A percentile compares a stretch with the other conserved stretches of the same genome.
These are phyloP conservation scores for Aspergillus chevalieri DNA, from an alignment of 2,329 filamentous ascomycete genomes.

Conservation along the genomic window DNA sequence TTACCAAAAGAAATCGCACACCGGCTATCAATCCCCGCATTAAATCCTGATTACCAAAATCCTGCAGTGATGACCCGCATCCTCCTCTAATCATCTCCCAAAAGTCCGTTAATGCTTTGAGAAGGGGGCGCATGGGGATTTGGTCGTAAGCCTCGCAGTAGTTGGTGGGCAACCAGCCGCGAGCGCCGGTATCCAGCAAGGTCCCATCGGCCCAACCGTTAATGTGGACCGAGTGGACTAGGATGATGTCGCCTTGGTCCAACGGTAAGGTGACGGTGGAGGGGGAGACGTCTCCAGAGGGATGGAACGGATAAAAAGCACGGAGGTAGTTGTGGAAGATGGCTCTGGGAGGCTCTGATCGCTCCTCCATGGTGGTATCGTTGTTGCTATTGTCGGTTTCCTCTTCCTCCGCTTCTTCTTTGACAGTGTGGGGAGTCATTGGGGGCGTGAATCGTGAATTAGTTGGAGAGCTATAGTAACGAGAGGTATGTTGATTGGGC, in stretches of 20 bases:
- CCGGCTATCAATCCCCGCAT: conserved; percentile 92
- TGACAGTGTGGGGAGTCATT: conserved; percentile 59
- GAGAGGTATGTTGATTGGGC: conserved; percentile 3
- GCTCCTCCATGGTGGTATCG: conserved; percentile 31
- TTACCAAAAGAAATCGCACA: conserved; percentile 79
- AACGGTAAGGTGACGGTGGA: conserved; percentile 83
- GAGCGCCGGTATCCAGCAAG: conserved; percentile 71
- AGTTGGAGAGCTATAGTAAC: conserved; percentile 4
- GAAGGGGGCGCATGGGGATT: conserved; percentile 72
- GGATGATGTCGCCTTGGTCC: conserved; percentile 81
- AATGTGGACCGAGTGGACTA: conserved; percentile 93
- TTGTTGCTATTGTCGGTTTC: too few relatives aligned
- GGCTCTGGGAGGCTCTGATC: conserved; percentile 47
- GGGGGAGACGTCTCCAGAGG: conserved; percentile 68
- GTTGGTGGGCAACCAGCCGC: conserved; percentile 96
- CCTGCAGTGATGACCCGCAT: conserved; percentile 65
- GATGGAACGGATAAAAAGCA: conserved; percentile 88
- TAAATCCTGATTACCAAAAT: conserved; percentile 87
- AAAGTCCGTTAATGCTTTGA: conserved; percentile 82
- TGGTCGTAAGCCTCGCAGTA: conserved; percentile 96
- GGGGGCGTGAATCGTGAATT: conserved; percentile 65
- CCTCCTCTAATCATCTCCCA: conserved; percentile 85
- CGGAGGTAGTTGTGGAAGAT: conserved; percentile 92
- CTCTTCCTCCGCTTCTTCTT: conserved; percentile 21
- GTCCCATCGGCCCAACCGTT: conserved; percentile 99